Conservation (phyloP, 129 eudicot genomes). For the Arctium minus region DNA sequence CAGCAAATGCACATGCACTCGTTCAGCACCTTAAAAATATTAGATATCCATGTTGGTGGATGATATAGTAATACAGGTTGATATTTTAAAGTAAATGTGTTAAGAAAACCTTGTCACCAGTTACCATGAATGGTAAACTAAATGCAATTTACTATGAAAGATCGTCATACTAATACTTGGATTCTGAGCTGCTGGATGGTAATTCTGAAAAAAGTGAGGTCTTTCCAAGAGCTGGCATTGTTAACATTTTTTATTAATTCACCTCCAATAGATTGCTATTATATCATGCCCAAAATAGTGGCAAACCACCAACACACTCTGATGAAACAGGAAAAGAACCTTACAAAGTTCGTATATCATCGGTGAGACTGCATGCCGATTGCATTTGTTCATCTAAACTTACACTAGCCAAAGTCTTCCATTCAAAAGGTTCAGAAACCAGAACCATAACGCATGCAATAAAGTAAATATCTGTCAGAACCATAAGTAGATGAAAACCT, state of each 20-base stretch:
- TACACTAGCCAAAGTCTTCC: conserved; percentile 6
- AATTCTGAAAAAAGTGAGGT: not conserved
- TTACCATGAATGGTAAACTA: not conserved
- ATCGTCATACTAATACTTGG: not conserved
- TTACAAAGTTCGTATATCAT: too few species aligned
- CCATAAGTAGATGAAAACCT: not conserved
- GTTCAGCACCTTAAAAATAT: too few species aligned
- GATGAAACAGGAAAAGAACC: too few species aligned
- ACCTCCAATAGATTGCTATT: not conserved
- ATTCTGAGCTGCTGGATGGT: not conserved
- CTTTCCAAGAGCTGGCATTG: not conserved
- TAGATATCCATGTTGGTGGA: not conserved
- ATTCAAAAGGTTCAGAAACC: not conserved
- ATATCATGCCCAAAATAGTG: not conserved
- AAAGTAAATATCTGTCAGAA: conserved; percentile 8
- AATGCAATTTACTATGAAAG: not conserved
- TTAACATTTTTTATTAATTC: not conserved
- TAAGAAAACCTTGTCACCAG: not conserved
- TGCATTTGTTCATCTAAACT: not conserved
- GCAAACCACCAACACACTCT: not conserved
- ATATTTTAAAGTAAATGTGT: not conserved
- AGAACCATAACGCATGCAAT: not conserved
- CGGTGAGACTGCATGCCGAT: too few species aligned
- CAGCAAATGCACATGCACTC: too few species aligned
- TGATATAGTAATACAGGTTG: not conserved